A percentile compares a stretch with the other conserved stretches of the same genome.
phyloP scores from a whole-genome alignment of 2,329 filamentous ascomycete genomes.

The Paraphoma sp. region DNA sequence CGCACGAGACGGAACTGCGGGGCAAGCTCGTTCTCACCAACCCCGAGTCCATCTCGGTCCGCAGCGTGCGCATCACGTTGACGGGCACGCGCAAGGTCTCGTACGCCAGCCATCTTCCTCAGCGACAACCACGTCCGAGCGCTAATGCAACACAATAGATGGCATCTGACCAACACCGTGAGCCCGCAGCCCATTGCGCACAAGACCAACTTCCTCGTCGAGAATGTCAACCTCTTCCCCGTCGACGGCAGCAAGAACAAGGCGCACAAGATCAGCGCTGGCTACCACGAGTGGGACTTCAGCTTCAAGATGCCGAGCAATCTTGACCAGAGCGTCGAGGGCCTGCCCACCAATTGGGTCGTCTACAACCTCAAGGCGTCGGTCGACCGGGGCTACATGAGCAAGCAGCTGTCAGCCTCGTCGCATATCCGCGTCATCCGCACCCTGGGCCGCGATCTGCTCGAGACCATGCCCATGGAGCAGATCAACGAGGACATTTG shows the following conservation, averaged over 20 bases:
- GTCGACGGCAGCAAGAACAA: constrained; percentile 47
- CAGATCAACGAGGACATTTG: constrained; percentile 91
- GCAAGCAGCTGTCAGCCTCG: constrained; percentile 82
- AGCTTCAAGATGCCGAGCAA: constrained; percentile 54
- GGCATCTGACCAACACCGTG: constrained; percentile 46
- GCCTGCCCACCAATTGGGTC: constrained; percentile 82
- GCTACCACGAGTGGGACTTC: constrained; percentile 58
- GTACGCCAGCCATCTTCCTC: constrained; percentile 33
- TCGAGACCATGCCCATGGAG: constrained; percentile 63
- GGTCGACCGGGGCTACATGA: constrained; percentile 83
- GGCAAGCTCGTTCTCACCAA: constrained; percentile 56
- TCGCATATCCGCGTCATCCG: constrained; percentile 64
- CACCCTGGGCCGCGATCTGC: constrained; percentile 68
- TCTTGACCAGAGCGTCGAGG: constrained; percentile 86
- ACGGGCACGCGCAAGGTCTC: constrained; percentile 57
- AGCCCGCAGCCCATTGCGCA: constrained; percentile 53
- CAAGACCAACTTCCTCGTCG: constrained; percentile 55
- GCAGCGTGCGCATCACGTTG: constrained; percentile 54
- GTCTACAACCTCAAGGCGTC: constrained; percentile 92
- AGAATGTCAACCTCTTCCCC: constrained; percentile 54
- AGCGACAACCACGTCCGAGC: background rate
- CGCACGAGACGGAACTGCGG: constrained; percentile 52
- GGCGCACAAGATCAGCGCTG: constrained; percentile 58
- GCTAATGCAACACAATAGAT: constrained; percentile 33
- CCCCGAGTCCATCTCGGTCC: constrained; percentile 56